phyloP scores from a whole-genome alignment of 169 alveolate genomes.

The Cryptosporidium meleagridis region DNA sequence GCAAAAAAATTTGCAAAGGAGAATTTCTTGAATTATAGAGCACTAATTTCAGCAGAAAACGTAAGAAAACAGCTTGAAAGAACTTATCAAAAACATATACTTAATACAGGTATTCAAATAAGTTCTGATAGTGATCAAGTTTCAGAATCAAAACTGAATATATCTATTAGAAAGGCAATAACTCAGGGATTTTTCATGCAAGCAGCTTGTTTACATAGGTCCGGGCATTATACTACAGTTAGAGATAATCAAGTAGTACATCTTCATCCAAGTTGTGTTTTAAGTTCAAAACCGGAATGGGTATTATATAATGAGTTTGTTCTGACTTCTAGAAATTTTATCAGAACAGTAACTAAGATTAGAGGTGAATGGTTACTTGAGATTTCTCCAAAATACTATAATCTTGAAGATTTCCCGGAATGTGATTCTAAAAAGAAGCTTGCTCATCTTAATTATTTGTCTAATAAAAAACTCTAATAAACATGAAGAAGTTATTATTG shows the following conservation, averaged over 20 bases:
- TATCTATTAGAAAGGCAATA: conserved; percentile 83
- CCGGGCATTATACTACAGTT: conserved; percentile 94
- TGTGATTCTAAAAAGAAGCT: conserved; percentile 84
- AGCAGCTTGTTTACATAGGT: conserved; percentile 90
- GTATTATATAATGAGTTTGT: conserved; percentile 96
- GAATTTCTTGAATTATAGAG: conserved; percentile 89
- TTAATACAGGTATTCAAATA: conserved; percentile 76
- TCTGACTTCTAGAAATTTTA: conserved; percentile 95
- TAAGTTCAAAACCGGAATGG: conserved; percentile 96
- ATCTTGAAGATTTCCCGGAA: conserved; percentile 85
- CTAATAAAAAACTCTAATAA: neutral
- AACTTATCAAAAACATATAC: conserved; percentile 84
- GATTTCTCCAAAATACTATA: conserved; percentile 89
- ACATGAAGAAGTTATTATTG: neutral
- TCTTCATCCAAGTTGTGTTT: conserved; percentile 97
- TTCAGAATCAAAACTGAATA: conserved; percentile 76
- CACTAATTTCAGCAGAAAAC: conserved; percentile 91
- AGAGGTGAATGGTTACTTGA: conserved; percentile 92
- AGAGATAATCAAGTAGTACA: conserved; percentile 96
- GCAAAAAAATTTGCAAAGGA: conserved; percentile 90
- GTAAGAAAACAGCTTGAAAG: conserved; percentile 90
- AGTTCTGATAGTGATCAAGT: conserved; percentile 53
- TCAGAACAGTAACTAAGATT: conserved; percentile 94
- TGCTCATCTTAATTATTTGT: neutral
- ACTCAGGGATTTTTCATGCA: conserved; percentile 94